Evolutionary conservation across 225 moss, liverwort and hornwort genomes (phyloP).

Genomic region (Bryum argenteum): DNA sequence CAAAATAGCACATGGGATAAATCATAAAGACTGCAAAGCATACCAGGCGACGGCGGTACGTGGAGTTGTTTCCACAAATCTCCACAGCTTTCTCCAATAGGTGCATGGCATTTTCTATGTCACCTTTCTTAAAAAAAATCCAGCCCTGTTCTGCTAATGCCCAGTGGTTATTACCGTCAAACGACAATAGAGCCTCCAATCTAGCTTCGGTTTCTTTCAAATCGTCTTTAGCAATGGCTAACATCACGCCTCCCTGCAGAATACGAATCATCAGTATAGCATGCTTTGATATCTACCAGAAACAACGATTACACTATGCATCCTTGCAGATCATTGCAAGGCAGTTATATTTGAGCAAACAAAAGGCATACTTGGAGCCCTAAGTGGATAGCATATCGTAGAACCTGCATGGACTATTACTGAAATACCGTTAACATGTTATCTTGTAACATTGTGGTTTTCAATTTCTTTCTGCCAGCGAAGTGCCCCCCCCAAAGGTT

Average conservation of each 20-base stretch:
- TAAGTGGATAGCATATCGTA: not conserved
- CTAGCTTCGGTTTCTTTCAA: constrained; percentile 55
- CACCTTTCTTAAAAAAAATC: constrained; percentile 71
- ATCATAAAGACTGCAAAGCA: constrained; percentile 30
- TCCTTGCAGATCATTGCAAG: not conserved
- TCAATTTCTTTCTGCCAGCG: not conserved
- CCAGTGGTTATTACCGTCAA: constrained; percentile 78
- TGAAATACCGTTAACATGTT: too few species aligned
- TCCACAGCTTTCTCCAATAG: constrained; percentile 83
- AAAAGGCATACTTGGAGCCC: not conserved
- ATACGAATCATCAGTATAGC: constrained; percentile 24
- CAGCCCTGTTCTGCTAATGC: constrained; percentile 92
- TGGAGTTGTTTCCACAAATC: constrained; percentile 66
- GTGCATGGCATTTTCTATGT: constrained; percentile 54
- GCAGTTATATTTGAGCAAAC: not conserved
- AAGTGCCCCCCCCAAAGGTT: constrained; percentile 1
- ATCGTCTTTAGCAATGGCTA: constrained; percentile 45
- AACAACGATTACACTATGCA: constrained; percentile 10
- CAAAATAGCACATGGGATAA: constrained; percentile 4
- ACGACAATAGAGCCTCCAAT: constrained; percentile 60
- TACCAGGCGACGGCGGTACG: constrained; percentile 91
- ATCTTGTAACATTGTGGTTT: too few species aligned
- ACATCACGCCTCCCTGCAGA: constrained; percentile 53
- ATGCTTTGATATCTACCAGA: constrained; percentile 24
- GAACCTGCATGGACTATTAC: not conserved